phyloP scores from a whole-genome alignment of 2,329 filamentous ascomycete genomes.

The Alternaria viburni region DNA sequence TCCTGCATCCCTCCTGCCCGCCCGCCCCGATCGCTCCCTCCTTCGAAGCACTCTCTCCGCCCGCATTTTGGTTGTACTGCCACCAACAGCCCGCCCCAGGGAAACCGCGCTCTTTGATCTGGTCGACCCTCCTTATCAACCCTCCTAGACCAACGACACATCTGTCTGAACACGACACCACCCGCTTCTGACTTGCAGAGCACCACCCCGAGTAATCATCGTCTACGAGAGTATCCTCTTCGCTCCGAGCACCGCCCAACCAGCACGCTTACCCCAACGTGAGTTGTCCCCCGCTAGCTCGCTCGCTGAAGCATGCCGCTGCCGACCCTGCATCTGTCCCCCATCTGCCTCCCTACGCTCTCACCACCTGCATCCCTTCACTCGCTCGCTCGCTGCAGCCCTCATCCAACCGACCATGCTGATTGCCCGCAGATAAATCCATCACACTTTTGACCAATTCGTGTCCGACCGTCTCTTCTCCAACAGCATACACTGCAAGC shows the following conservation, averaged over 20 bases:
- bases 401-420: slow-evolving; percentile 9
- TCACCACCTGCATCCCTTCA: background rate
- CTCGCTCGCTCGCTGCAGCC: background rate
- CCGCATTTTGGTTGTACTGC: slow-evolving; percentile 38
- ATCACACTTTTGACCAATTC: slow-evolving; percentile 28
- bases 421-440: slow-evolving; percentile 33
- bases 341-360: slow-evolving; percentile 9
- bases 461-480: slow-evolving; percentile 34
- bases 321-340: slow-evolving; percentile 26
- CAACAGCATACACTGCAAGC: slow-evolving; percentile 30
- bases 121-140: slow-evolving; percentile 44
- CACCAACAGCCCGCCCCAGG: slow-evolving; percentile 38
- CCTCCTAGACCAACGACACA: slow-evolving; percentile 15
- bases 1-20: slow-evolving; percentile 14
- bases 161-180: slow-evolving; percentile 23
- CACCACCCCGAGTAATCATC: slow-evolving; percentile 32
- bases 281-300: slow-evolving; percentile 35
- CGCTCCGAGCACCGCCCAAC: slow-evolving; percentile 22
- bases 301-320: slow-evolving; percentile 27
- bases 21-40: slow-evolving; percentile 45
- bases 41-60: slow-evolving; percentile 46
- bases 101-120: slow-evolving; percentile 49
- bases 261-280: slow-evolving; percentile 32
- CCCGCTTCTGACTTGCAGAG: slow-evolving; percentile 37
- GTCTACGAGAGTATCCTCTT: slow-evolving; percentile 37